Percentiles rank a stretch among this genome's conserved stretches.
Evolutionary conservation across 2,329 filamentous ascomycete species (phyloP).

Genomic region (Penicillium hordei): DNA sequence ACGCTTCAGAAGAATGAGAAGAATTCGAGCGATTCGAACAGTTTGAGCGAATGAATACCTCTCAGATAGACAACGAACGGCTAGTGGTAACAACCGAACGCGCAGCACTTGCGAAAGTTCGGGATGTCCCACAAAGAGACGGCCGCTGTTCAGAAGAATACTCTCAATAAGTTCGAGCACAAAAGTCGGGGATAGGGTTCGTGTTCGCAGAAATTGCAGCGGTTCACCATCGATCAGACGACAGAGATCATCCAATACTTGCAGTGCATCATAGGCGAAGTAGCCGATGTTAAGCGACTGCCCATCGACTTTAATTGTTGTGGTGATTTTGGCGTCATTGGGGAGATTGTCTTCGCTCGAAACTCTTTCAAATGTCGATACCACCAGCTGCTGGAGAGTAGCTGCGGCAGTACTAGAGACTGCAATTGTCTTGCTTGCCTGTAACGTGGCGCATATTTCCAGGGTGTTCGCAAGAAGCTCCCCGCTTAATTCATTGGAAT

Average conservation of each 20-base stretch:
- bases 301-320: slow-evolving; percentile 66
- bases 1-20: slow-evolving; percentile 76
- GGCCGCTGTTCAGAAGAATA: slow-evolving; percentile 79
- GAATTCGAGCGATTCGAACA: slow-evolving; percentile 76
- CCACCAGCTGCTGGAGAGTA: slow-evolving; percentile 91
- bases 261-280: slow-evolving; percentile 81
- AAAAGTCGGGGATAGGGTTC: slow-evolving; percentile 75
- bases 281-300: slow-evolving; percentile 66
- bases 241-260: slow-evolving; percentile 86
- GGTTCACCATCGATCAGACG: slow-evolving; percentile 81
- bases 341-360: slow-evolving; percentile 66
- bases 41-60: slow-evolving; percentile 77
- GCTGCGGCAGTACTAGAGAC: slow-evolving; percentile 95
- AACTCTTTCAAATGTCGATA: slow-evolving; percentile 91
- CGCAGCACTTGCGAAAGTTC: slow-evolving; percentile 81
- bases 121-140: slow-evolving; percentile 72
- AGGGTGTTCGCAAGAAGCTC: slow-evolving; percentile 78
- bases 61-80: slow-evolving; percentile 74
- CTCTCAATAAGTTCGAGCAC: slow-evolving; percentile 91
- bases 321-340: slow-evolving; percentile 57
- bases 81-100: slow-evolving; percentile 75
- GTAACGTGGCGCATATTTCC: slow-evolving; percentile 87
- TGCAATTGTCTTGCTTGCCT: slow-evolving; percentile 87
- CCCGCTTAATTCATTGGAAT: slow-evolving; percentile 75
- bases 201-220: slow-evolving; percentile 77